Base-by-base conservation (phyloP, 2,329 filamentous ascomycete species). In the Fusarium sp. region DNA sequence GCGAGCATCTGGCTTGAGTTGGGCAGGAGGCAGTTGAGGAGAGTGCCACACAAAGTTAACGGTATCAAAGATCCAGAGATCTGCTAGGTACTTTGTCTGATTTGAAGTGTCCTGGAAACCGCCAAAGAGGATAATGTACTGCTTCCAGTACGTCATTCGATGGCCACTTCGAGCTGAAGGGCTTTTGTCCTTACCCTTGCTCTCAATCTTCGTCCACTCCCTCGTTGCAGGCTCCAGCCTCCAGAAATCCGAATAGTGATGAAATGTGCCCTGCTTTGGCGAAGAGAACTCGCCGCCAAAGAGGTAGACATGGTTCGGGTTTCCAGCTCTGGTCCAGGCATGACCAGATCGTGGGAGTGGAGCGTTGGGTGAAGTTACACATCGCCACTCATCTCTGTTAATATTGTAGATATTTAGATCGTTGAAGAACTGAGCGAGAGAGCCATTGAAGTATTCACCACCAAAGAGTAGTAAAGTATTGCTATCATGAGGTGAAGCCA, bases 231-330 rank as follows among this genome's bases (percentile, higher is more conserved):
- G 93, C 80, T 98, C 95, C 48, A 98, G 88, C 56, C 93, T 89
- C 96, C 96, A 99, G 82, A 99, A 98, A 84, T 98, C 96, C 79
- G 97, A 98, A 85, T 99, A 99, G 83, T 99, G 96, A 82, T 99
- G 98, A 80, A 99, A 99, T 0, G 96, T 98, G 8, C 96, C 96
- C 83, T 98, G 96, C 81, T 98, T 98, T 5, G 96, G 96, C 35
- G 93, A 96, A 66, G 94, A 97, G 82, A 99, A 99, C 83, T 99
- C 96, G 70, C 96, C 96, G 73, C 96, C 96, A 79, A 98, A 98
- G 22, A 99, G 85, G 81, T 97, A 99, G 59, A 98, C 90, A 39
- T 93, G 91, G 72, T 92, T 93, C 22, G 92, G 87, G 82, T 98
- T 98, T 54, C 93, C 94, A 65, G 94, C 95, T 66, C 95, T 90